These are phyloP conservation scores for Sanghuangporus baumii DNA, from an alignment of 1,284 basidiomycete species.

Conservation along the genomic window DNA sequence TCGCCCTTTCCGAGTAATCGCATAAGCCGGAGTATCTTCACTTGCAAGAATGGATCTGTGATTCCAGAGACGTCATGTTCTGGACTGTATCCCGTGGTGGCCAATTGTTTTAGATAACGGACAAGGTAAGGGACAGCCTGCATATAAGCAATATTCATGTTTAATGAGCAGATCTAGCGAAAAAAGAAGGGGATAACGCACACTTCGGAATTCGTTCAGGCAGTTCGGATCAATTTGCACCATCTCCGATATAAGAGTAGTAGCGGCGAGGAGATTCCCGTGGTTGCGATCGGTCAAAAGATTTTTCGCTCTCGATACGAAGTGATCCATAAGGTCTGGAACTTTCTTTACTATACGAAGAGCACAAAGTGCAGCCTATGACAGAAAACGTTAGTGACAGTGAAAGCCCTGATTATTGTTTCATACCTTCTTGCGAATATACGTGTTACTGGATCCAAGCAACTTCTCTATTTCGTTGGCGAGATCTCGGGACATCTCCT, in stretches of 20 bases:
- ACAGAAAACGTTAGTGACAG: conserved; percentile 5
- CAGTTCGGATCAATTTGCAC: conserved; percentile 73
- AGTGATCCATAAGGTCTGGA: conserved; percentile 94
- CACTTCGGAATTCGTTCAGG: conserved; percentile 85
- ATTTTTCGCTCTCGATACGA: conserved; percentile 82
- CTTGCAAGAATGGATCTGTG: conserved; percentile 97
- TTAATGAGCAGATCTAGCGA: conserved; percentile 5
- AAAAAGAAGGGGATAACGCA: conserved; percentile 30
- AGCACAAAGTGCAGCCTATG: conserved; percentile 93
- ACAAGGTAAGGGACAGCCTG: conserved; percentile 92
- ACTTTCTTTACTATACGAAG: conserved; percentile 94
- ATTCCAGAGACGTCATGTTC: conserved; percentile 99
- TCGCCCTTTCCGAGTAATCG: conserved; percentile 86
- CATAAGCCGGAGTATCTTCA: conserved; percentile 93
- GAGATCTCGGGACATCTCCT: conserved; percentile 97
- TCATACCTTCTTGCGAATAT: conserved; percentile 95
- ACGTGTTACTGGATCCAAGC: conserved; percentile 95
- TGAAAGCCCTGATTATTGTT: not conserved
- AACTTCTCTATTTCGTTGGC: conserved; percentile 98
- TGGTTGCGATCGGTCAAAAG: conserved; percentile 96
- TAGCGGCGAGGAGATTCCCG: conserved; percentile 89
- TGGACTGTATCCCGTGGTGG: conserved; percentile 96
- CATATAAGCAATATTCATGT: conserved; percentile 10
- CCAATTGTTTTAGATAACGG: conserved; percentile 91
- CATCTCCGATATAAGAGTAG: conserved; percentile 96